A percentile compares a stretch with the other conserved stretches of the same genome.
Conservation (phyloP, 345 rosid genomes). For the Lagerstroemia speciosa region DNA sequence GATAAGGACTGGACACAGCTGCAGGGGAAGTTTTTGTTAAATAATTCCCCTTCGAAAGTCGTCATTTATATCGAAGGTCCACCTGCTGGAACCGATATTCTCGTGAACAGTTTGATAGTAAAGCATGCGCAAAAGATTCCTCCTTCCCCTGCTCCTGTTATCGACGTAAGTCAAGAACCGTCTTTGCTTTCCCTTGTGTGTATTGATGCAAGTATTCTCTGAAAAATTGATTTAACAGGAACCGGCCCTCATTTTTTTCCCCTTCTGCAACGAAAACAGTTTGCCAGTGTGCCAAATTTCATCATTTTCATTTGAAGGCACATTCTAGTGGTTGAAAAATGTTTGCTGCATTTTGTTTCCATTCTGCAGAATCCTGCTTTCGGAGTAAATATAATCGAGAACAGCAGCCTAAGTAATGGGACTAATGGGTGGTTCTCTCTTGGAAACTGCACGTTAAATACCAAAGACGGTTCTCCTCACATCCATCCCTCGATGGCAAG, state of each 20-base stretch:
- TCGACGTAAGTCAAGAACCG: conserved; percentile 40
- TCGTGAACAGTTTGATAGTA: conserved; percentile 55
- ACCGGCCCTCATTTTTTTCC: not conserved
- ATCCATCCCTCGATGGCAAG: conserved; percentile 75
- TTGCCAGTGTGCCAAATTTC: not conserved
- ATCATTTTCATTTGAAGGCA: not conserved
- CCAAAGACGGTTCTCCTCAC: conserved; percentile 69
- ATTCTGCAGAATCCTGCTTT: conserved; percentile 53
- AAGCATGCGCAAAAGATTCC: conserved; percentile 68
- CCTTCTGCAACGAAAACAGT: not conserved
- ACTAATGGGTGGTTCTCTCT: conserved; percentile 86
- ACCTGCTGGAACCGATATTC: conserved; percentile 81
- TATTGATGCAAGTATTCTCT: not conserved
- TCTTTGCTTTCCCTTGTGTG: not conserved
- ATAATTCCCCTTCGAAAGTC: conserved; percentile 67
- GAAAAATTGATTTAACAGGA: not conserved
- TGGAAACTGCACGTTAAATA: conserved; percentile 61
- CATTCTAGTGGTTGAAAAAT: not conserved
- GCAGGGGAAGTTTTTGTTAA: conserved; percentile 82
- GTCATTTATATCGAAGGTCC: conserved; percentile 93
- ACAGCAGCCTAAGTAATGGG: conserved; percentile 53
- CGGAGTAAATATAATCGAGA: conserved; percentile 66
- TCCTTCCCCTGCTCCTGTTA: conserved; percentile 54
- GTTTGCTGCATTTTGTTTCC: not conserved
- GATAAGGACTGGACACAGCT: conserved; percentile 71